These are phyloP conservation scores for Hemerocallis citrina DNA, from an alignment of 106 monocot genomes.

Conservation along the genomic window DNA sequence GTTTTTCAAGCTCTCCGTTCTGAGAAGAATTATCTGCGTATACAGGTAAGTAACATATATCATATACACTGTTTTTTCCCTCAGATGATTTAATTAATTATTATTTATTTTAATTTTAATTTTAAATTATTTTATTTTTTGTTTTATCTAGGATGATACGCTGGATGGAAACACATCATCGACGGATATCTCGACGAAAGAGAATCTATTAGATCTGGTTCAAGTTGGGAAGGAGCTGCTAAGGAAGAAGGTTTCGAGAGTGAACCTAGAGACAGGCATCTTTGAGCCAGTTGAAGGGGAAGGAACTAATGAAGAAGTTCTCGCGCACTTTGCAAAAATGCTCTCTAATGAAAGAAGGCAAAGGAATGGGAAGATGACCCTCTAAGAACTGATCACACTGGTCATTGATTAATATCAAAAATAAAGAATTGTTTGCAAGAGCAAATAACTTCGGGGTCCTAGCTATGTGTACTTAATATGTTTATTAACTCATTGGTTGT, in stretches of 20 bases:
- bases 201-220: constrained; percentile 35
- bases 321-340: constrained; percentile 21
- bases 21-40: constrained; percentile 42
- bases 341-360: constrained; percentile 18
- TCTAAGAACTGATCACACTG: too few relatives aligned
- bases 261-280: constrained; percentile 46
- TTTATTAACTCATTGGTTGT: too few relatives aligned
- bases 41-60: constrained; percentile 33
- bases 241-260: constrained; percentile 33
- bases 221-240: constrained; percentile 30
- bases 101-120: not conserved
- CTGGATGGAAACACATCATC: constrained; percentile 20
- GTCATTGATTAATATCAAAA: too few relatives aligned
- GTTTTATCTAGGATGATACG: constrained; percentile 27
- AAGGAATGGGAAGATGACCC: too few relatives aligned
- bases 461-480: too few relatives aligned
- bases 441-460: too few relatives aligned
- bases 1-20: constrained; percentile 37
- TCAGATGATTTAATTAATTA: not conserved
- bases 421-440: too few relatives aligned
- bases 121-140: not conserved
- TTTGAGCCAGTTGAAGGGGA: constrained; percentile 17
- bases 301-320: constrained; percentile 37
- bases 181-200: constrained; percentile 35
- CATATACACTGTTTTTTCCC: not conserved